Evolutionary conservation across 2,329 filamentous ascomycete genomes (phyloP), one percentile per base, ranked within the genome.

Genomic region (Penicillium sp.): DNA sequence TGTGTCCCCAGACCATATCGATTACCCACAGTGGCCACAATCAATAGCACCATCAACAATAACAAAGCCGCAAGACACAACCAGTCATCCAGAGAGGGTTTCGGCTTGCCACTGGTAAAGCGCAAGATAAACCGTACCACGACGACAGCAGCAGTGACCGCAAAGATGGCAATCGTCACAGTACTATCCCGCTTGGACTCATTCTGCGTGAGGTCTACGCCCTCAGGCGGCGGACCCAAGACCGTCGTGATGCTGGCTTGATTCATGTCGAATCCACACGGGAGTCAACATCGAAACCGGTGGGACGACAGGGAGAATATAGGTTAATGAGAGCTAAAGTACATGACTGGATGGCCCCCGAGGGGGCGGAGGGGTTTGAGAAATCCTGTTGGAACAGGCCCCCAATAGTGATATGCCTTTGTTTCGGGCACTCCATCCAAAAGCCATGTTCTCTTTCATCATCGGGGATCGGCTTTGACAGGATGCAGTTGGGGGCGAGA

Each of bases 1-100:
- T 41, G 38, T 18, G 35, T 41, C 8, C 38, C 38, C 22, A 36
- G 8, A 6, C 38, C 38, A 27, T 36, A 36, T 11, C 34, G 16
- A 5, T 29, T 31, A 7, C 27, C 38, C 3, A 20, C 20, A 20
- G 11, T 14, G 4, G 25, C 25, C 9, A 13, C 25, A 11, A 13
- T 13, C 25, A 27, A 11, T 4, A 27, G 12, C 6, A 11, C 25
- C 10, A 30, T 26, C 2, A 25, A 14, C 3, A 11, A 6, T 4
- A 40, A 31, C 37, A 40, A 26, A 6, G 26, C 17, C 11, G 6
- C 26, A 3, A 31, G 25, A 30, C 18, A 16, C 3, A 40, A 27
- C 37, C 37, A 40, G 11, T 40, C 37, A 14, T 40, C 37, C 3
- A 27, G 6, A 10, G 14, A 7, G 0, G 23, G 26, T 13, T 20